Evolutionary conservation across 2,329 filamentous ascomycete genomes (phyloP).

Genomic region (Aspergillus ustus): DNA sequence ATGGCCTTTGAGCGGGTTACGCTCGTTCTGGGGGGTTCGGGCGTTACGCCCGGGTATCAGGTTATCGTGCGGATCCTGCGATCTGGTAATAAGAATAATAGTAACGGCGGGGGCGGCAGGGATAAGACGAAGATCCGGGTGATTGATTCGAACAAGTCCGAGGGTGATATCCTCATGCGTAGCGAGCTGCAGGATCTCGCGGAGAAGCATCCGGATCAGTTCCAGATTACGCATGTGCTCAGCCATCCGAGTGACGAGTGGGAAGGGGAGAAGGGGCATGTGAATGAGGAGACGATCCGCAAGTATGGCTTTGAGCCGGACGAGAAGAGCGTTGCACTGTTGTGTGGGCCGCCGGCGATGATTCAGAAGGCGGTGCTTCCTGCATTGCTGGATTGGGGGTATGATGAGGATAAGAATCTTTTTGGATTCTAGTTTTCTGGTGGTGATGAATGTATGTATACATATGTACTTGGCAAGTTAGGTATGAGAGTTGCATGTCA

Average conservation of each 20-base stretch:
- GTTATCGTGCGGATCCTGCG: conserved; percentile 52
- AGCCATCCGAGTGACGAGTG: conserved; percentile 16
- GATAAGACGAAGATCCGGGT: conserved; percentile 43
- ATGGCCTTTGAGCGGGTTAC: conserved; percentile 51
- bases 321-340: conserved; percentile 43
- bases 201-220: conserved; percentile 9
- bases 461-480: no score
- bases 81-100: no score
- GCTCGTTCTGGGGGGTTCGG: conserved; percentile 56
- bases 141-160: conserved; percentile 12
- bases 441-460: no score
- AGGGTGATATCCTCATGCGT: conserved; percentile 22
- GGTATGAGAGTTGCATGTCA: no score
- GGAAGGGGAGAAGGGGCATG: conserved; percentile 18
- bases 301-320: conserved; percentile 35
- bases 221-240: conserved; percentile 21
- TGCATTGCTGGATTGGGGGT: conserved; percentile 52
- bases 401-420: conserved; percentile 50
- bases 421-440: conserved; percentile 48
- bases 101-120: conserved; percentile 44
- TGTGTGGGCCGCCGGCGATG: conserved; percentile 57
- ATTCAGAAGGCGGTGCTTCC: conserved; percentile 58
- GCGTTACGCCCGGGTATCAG: conserved; percentile 58
- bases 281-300: conserved; percentile 17
- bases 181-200: conserved; percentile 17